Percentiles rank a stretch among this genome's conserved stretches.
These are phyloP conservation scores for Collariella sp. DNA, from an alignment of 495 filamentous ascomycete species.

Conservation along the genomic window DNA sequence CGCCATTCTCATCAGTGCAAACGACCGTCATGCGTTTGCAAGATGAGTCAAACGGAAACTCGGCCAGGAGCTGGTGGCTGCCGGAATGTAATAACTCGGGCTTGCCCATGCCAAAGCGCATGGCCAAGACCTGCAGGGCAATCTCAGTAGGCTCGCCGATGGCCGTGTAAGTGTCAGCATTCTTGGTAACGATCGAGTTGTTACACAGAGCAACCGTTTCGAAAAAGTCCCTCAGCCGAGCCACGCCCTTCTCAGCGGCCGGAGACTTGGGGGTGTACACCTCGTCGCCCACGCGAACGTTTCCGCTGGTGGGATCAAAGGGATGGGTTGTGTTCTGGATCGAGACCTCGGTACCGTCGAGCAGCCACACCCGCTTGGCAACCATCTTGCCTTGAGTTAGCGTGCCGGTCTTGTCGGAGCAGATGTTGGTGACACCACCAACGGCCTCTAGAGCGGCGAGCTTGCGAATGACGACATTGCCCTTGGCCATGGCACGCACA, in stretches of 20 bases:
- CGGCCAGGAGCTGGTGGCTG: slow-evolving; percentile 44
- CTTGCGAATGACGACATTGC: slow-evolving; percentile 64
- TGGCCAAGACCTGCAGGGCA: slow-evolving; percentile 68
- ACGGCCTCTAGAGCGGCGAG: slow-evolving; percentile 76
- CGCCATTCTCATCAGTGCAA: slow-evolving; percentile 36
- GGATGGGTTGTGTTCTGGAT: slow-evolving; percentile 51
- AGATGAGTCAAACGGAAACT: slow-evolving; percentile 72
- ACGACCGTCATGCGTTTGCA: slow-evolving; percentile 80
- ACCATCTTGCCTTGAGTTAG: slow-evolving; percentile 71
- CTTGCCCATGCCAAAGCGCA: slow-evolving; percentile 58
- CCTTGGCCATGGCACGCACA: slow-evolving; percentile 64
- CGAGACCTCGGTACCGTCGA: slow-evolving; percentile 46
- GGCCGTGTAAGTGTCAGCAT: slow-evolving; percentile 38
- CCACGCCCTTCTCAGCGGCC: slow-evolving; percentile 6
- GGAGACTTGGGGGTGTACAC: background rate
- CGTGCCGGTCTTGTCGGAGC: slow-evolving; percentile 82
- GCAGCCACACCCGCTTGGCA: slow-evolving; percentile 69
- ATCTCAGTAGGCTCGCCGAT: slow-evolving; percentile 82
- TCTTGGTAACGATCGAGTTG: slow-evolving; percentile 37
- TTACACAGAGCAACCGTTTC: slow-evolving; percentile 30
- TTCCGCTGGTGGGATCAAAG: slow-evolving; percentile 25
- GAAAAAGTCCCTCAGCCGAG: slow-evolving; percentile 16
- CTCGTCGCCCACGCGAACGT: slow-evolving; percentile 13
- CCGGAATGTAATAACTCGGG: slow-evolving; percentile 43
- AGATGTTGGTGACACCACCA: slow-evolving; percentile 79